phyloP scores from a whole-genome alignment of 306 rosid species.

The Betula pendula region DNA sequence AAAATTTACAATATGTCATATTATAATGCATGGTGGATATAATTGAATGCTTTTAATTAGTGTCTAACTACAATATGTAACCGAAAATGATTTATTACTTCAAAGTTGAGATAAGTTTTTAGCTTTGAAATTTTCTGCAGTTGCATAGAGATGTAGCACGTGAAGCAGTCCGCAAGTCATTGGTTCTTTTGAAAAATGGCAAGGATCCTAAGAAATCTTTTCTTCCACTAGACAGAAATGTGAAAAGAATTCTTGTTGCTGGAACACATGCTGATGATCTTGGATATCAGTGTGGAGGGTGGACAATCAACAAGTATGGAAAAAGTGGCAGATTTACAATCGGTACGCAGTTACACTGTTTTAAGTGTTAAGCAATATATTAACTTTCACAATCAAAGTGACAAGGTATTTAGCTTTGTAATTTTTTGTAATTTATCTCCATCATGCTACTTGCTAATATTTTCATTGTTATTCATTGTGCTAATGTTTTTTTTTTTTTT shows the following conservation, averaged over 20 bases:
- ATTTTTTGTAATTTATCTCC: not conserved
- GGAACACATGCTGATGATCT: slow-evolving; percentile 86
- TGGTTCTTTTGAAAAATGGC: slow-evolving; percentile 88
- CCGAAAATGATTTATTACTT: not conserved
- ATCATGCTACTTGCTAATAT: not conserved
- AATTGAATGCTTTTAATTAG: not conserved
- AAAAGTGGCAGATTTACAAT: slow-evolving; percentile 62
- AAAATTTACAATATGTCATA: not conserved
- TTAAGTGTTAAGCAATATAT: not conserved
- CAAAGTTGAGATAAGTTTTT: not conserved
- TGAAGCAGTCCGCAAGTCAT: slow-evolving; percentile 81
- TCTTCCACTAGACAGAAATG: slow-evolving; percentile 73
- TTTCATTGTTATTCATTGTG: not conserved
- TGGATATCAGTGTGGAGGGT: slow-evolving; percentile 90
- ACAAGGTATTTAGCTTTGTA: not conserved
- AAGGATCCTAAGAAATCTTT: slow-evolving; percentile 59
- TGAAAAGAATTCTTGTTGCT: slow-evolving; percentile 70
- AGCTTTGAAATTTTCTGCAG: slow-evolving; percentile 39
- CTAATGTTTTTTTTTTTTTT: not conserved
- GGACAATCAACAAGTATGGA: slow-evolving; percentile 77
- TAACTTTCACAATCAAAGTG: slow-evolving; percentile 1
- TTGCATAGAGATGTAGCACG: slow-evolving; percentile 79
- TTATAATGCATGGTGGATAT: not conserved
- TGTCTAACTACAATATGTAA: not conserved
- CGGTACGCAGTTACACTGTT: slow-evolving; percentile 41